Base-by-base conservation (phyloP, 177 flowering plant species). In the Vitis hybrid region DNA sequence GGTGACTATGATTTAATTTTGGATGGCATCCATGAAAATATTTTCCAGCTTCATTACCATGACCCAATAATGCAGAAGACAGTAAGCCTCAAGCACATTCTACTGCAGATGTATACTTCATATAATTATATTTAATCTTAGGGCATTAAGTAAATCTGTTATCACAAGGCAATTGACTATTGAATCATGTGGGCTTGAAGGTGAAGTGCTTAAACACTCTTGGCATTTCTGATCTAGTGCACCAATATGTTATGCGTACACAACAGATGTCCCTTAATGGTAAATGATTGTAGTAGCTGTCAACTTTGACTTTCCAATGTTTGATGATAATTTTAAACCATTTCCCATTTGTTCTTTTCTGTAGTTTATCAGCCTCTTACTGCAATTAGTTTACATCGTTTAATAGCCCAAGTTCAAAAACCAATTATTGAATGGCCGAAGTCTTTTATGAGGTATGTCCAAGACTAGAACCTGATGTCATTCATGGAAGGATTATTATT, bases 341-440 rank as follows among this genome's bases (percentile, higher is more conserved):
- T 77, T 61, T 22, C 13, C 4, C 60, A 6, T 56, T 60, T 33
- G 52, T 63, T 48, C 10, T 55, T 65, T 65, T 61, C 58, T 78
- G 75, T 84, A 96, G 99, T 72, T 77, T 94, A 93, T 84, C 91
- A 86, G 70, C 89, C 99, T 55, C 72, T 82, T 61, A 68, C 81
- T 72, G 92, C 91, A 71, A 83, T 92, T 66, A 67, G 78, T 70
- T 78, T 92, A 55, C 93, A 83, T 64, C 72, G 74, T 61, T 33
- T 84, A 49, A 75, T 93, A 62, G 85, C 98, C 13, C 96, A 90
- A 78, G 80, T 87, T 65, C 93, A 86, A 64, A 87, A 60, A 82
- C 92, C 93, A 70, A 80, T 75, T 67, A 89, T 96, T 73, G 90
- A 93, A 79, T 96, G 99, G 99, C 98, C 99, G 49, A 96, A 87